A percentile compares a stretch with the other conserved stretches of the same genome.
Conservation (phyloP, 345 rosid species). For the Boechera stricta region DNA sequence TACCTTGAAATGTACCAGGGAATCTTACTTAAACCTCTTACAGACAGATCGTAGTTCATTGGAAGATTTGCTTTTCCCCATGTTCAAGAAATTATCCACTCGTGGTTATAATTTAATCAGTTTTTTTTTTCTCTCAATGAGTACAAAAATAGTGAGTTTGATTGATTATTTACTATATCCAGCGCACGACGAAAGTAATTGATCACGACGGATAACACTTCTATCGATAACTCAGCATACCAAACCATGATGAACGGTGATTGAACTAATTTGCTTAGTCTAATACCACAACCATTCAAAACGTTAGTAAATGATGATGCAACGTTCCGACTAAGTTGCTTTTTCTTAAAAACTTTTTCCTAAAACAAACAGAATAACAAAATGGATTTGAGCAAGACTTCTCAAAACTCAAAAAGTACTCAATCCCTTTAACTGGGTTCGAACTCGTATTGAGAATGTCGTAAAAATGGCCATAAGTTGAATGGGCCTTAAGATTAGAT, state of each 20-base stretch:
- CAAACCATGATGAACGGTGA: not conserved
- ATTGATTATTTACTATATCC: no score
- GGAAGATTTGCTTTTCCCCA: conserved; percentile 3
- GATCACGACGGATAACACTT: no score
- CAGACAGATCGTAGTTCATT: conserved; percentile 30
- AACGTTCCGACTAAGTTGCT: no score
- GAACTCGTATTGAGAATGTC: not conserved
- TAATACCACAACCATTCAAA: not conserved
- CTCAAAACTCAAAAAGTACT: not conserved
- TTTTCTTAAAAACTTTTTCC: not conserved
- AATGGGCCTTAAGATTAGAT: conserved; percentile 6
- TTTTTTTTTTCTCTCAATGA: not conserved
- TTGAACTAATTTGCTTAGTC: not conserved
- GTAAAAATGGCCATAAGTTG: not conserved
- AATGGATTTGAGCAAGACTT: not conserved
- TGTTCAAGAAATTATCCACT: conserved; percentile 4
- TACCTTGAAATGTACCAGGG: conserved; percentile 29
- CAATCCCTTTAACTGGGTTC: not conserved
- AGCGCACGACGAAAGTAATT: no score
- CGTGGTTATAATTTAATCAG: conserved; percentile 11
- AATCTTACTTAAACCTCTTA: conserved; percentile 31
- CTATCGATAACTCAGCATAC: not conserved
- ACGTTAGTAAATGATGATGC: no score
- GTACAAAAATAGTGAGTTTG: not conserved
- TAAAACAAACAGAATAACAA: not conserved